Conservation (phyloP, 2,329 filamentous ascomycete species). For the Lachnellula subtilissima region DNA sequence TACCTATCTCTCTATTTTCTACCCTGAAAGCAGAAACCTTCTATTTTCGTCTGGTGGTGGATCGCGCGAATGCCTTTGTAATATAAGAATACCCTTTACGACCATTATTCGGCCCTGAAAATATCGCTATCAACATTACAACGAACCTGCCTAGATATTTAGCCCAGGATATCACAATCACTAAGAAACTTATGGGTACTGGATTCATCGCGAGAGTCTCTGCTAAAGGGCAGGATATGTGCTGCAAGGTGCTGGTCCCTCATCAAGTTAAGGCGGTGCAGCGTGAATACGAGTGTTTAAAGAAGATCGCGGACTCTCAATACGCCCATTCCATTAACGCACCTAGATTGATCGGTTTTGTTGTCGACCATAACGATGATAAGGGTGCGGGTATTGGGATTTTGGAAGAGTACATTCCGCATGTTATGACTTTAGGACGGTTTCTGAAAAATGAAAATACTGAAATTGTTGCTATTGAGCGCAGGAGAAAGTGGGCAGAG, state of each 20-base stretch:
- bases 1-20: slow-evolving; percentile 6
- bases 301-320: slow-evolving; percentile 11
- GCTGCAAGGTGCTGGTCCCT: slow-evolving; percentile 13
- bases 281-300: slow-evolving; percentile 19
- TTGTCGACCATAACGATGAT: slow-evolving; percentile 1
- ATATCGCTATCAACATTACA: slow-evolving; percentile 6
- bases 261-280: slow-evolving; percentile 9
- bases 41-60: slow-evolving; percentile 10
- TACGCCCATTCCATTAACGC: slow-evolving; percentile 9
- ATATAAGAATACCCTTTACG: slow-evolving; percentile 7
- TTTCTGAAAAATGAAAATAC: background rate
- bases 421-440: background rate
- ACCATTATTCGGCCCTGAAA: slow-evolving; percentile 2
- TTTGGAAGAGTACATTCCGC: slow-evolving; percentile 17
- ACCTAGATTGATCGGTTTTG: slow-evolving; percentile 11
- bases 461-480: slow-evolving; percentile 3
- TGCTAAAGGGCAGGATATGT: slow-evolving; percentile 12
- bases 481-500: slow-evolving; percentile 15
- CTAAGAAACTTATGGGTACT: slow-evolving; percentile 7
- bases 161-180: slow-evolving; percentile 9
- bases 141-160: slow-evolving; percentile 11
- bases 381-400: slow-evolving; percentile 16
- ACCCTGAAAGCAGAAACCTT: slow-evolving; percentile 13
- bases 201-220: slow-evolving; percentile 5
- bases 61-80: slow-evolving; percentile 8